These are phyloP conservation scores for Fusarium avenaceum DNA, from an alignment of 2,329 filamentous ascomycete genomes.

Conservation along the genomic window DNA sequence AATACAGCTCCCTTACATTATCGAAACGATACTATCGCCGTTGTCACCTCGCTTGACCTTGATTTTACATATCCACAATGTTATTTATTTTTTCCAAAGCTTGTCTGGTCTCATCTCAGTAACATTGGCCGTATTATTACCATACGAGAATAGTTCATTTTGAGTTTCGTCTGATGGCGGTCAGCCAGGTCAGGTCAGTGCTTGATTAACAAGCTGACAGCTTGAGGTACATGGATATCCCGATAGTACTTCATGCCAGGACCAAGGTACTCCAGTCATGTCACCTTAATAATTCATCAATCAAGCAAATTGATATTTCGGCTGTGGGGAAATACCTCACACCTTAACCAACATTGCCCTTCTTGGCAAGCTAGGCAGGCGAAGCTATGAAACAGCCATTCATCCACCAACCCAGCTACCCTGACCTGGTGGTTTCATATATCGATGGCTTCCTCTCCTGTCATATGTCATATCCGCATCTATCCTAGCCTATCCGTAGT, in stretches of 20 bases:
- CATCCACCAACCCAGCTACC: slow-evolving; percentile 30
- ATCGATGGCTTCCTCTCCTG: slow-evolving; percentile 14
- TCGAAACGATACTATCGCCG: slow-evolving; percentile 29
- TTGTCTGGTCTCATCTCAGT: slow-evolving; percentile 24
- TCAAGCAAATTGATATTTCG: slow-evolving; percentile 27
- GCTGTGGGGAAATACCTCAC: slow-evolving; percentile 40
- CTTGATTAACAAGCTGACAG: slow-evolving; percentile 15
- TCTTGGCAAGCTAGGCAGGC: slow-evolving; percentile 13
- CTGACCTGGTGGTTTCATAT: slow-evolving; percentile 42
- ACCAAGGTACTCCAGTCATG: slow-evolving; percentile 27
- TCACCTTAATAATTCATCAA: slow-evolving; percentile 32
- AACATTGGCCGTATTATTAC: slow-evolving; percentile 10
- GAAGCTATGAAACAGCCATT: slow-evolving; percentile 39
- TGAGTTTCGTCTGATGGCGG: slow-evolving; percentile 21
- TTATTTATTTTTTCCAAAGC: slow-evolving; percentile 29
- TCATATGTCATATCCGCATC: slow-evolving; percentile 15
- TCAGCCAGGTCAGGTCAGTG: slow-evolving; percentile 35
- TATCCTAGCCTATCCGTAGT: background rate
- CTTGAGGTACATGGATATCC: slow-evolving; percentile 8
- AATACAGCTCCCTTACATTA: slow-evolving; percentile 31
- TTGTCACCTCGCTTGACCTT: slow-evolving; percentile 14
- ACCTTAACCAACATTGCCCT: slow-evolving; percentile 16
- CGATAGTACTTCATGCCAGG: slow-evolving; percentile 7
- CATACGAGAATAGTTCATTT: slow-evolving; percentile 10
- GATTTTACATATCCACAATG: slow-evolving; percentile 1